These are phyloP conservation scores for Colletotrichum lindemuthianum DNA, from an alignment of 2,329 filamentous ascomycete species.

Conservation along the genomic window DNA sequence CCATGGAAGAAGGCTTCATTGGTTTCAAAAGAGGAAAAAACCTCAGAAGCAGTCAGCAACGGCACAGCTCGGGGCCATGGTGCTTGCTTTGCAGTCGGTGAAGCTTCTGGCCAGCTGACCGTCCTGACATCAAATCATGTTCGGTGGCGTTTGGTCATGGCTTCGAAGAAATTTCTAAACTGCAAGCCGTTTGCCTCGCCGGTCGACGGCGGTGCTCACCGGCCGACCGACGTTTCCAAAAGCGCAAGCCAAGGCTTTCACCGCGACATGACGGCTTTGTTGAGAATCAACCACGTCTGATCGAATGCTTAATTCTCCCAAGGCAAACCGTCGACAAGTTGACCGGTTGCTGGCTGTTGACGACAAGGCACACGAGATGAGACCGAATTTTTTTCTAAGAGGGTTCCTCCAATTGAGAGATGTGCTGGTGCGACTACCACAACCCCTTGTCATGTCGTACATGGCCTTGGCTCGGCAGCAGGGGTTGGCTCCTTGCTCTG, in stretches of 20 bases:
- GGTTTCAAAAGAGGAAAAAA: neutral
- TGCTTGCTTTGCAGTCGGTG: neutral
- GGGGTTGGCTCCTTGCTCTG: conserved; percentile 28
- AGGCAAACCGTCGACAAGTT: no score
- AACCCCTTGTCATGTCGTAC: conserved; percentile 34
- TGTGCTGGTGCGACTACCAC: conserved; percentile 11
- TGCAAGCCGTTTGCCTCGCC: neutral
- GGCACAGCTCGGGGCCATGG: neutral
- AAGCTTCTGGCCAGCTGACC: neutral
- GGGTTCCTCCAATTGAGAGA: conserved; percentile 4
- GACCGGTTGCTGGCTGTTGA: neutral
- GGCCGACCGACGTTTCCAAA: neutral
- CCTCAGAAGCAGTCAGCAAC: neutral
- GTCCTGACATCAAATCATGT: neutral
- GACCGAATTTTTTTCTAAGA: neutral
- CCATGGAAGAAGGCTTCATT: neutral
- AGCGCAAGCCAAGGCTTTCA: neutral
- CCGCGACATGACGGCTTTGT: neutral
- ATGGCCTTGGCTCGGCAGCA: conserved; percentile 20
- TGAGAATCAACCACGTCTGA: conserved; percentile 8
- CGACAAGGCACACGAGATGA: neutral
- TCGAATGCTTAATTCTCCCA: neutral
- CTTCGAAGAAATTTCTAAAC: neutral
- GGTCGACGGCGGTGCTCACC: neutral
- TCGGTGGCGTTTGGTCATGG: neutral